Conservation (phyloP, 495 filamentous ascomycete genomes). For the Trichoderma virens region DNA sequence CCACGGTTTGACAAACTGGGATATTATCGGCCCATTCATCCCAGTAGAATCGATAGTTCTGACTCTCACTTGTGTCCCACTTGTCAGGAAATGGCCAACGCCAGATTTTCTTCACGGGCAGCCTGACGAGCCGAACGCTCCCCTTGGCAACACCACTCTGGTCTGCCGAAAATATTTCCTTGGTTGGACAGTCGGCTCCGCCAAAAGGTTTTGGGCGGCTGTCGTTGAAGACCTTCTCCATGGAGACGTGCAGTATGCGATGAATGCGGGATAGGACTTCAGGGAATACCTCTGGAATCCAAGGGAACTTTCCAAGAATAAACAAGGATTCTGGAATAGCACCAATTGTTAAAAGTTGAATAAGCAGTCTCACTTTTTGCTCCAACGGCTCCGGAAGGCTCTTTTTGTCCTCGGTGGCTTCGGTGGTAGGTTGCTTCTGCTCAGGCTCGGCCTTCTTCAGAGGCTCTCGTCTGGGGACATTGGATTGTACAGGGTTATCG, state of each 20-base stretch:
- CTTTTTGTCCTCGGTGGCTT: conserved; percentile 47
- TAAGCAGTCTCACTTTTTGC: conserved; percentile 78
- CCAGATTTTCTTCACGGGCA: conserved; percentile 52
- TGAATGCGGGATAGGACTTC: conserved; percentile 68
- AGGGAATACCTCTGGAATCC: conserved; percentile 75
- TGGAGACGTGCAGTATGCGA: conserved; percentile 71
- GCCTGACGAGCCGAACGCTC: conserved; percentile 48
- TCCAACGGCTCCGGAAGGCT: conserved; percentile 74
- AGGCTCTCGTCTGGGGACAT: conserved; percentile 24
- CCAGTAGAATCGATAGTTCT: conserved; percentile 86
- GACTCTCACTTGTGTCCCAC: conserved; percentile 61
- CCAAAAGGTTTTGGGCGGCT: conserved; percentile 19
- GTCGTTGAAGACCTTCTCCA: conserved; percentile 46
- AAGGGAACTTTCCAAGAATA: conserved; percentile 84
- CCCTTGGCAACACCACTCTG: conserved; percentile 59
- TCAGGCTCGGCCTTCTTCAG: conserved; percentile 41
- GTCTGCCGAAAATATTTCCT: conserved; percentile 48
- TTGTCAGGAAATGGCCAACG: conserved; percentile 75
- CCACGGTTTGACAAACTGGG: conserved; percentile 79
- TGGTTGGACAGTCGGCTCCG: conserved; percentile 28
- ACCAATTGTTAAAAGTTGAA: conserved; percentile 80
- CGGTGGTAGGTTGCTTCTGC: conserved; percentile 33
- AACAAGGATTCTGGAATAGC: conserved; percentile 90
- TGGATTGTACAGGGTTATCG: conserved; percentile 29
- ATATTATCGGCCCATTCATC: conserved; percentile 95